Evolutionary conservation across 345 rosid genomes (phyloP), one percentile per base, ranked within the genome.

Genomic region (Chamaenerion angustifolium): DNA sequence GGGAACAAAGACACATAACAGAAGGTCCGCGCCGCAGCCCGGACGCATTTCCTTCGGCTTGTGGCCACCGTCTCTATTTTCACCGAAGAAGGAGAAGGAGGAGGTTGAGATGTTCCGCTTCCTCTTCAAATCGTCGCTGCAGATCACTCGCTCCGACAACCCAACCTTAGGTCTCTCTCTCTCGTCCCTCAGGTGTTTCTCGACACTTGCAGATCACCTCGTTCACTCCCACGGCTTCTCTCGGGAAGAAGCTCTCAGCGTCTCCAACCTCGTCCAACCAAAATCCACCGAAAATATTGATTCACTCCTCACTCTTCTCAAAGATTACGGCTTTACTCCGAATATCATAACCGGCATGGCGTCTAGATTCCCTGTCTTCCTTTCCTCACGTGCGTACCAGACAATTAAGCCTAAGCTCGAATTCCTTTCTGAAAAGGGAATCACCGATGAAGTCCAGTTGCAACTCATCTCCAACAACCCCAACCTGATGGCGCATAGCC

Each of bases 361-460:
- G 16, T 45, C 63, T 42, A 50, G 18, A 11, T 17, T 42, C 14
- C 35, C 18, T 44, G 31, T 12, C 63, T 50, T 43, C 35, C 17
- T 51, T 45, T 43, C 47, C 1, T 19, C 45, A 37, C 31, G 13
- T 2, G 13, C 63, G n/a, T 31, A 15, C 31, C n/a, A 48, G 3
- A 48, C n/a, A 15, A 25, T 60, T 8, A 60, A 60, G 52, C 64
- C 64, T 5, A 60, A 60, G 52, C 52, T 60, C 52, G 47, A 60
- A 14, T 45, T 46, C 53, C 52, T 60, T 51, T 21, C 56, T n/a
- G 40, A 21, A 7, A 46, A 41, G 15, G 64, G 64, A 8, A 14
- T 60, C 12, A 35, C 56, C 6, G 57, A 42, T 16, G 46, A 52
- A 8, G 1, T 12, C 16, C 41, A 45, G 2, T 21, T 52, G 6